Percentiles rank a stretch among this genome's conserved stretches.
Evolutionary conservation across 1,139 yeast species (phyloP).

Genomic region (Blastobotrys arbuscula): DNA sequence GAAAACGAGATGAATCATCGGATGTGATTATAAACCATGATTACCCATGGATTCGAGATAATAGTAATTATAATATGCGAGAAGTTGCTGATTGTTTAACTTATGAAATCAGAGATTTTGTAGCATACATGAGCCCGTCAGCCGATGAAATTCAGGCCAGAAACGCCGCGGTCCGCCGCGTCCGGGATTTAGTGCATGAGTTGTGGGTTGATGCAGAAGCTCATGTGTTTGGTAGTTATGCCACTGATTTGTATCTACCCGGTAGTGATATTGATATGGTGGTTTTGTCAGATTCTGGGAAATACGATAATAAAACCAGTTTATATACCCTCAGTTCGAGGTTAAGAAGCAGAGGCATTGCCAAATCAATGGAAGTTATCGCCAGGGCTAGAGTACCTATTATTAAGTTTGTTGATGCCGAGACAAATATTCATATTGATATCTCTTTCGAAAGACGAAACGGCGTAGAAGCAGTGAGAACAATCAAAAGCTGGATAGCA

Average conservation of each 20-base stretch:
- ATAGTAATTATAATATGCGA: conserved; percentile 65
- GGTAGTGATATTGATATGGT: conserved; percentile 98
- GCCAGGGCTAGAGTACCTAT: conserved; percentile 95
- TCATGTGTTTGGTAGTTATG: conserved; percentile 91
- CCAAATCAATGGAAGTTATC: conserved; percentile 74
- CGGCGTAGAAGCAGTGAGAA: conserved; percentile 79
- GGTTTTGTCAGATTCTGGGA: conserved; percentile 58
- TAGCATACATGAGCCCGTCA: conserved; percentile 82
- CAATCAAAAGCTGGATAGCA: conserved; percentile 69
- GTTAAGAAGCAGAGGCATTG: conserved; percentile 57
- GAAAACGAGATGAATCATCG: conserved; percentile 1
- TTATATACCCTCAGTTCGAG: conserved; percentile 72
- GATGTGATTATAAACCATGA: conserved; percentile 25
- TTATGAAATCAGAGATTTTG: conserved; percentile 80
- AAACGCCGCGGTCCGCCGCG: conserved; percentile 56
- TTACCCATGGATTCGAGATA: conserved; percentile 77
- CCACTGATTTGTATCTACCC: conserved; percentile 89
- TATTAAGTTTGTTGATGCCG: conserved; percentile 79
- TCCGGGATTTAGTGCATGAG: conserved; percentile 50
- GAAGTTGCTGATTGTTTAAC: conserved; percentile 87
- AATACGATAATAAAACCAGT: conserved; percentile 61
- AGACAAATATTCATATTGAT: conserved; percentile 73
- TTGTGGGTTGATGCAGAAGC: conserved; percentile 81
- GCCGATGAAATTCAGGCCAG: conserved; percentile 65
- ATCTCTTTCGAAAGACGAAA: conserved; percentile 85